Base-by-base conservation (phyloP, 371 early-diverging fungal species). In the Mucor velutinosus region DNA sequence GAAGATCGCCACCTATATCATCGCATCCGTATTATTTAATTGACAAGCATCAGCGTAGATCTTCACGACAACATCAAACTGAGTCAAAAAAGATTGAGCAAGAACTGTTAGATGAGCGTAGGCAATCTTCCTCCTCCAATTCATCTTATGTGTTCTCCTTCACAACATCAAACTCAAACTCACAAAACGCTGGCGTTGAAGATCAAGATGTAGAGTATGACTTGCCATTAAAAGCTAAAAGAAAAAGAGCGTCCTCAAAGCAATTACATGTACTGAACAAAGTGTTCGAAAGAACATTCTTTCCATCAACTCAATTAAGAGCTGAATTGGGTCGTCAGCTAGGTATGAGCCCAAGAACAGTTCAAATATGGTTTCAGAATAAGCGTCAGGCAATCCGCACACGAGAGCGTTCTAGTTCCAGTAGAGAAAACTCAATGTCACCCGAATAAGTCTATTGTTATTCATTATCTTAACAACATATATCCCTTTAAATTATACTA, bases 331-430 rank as follows among this genome's bases (percentile, higher is more conserved):
- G 93, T 32, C 84, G 86, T 62, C 88, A 94, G 67, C 85, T 95
- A 43, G 89, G 91, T 43, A 97, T 97, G 97, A 94, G 79, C 59
- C 73, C 74, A 76, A 23, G 85, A 78, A 88, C 91, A 8, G 93
- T 97, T 6, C 95, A 97, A 75, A 93, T 96, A 55, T 96, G 96
- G 97, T 97, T 97, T 79, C 97, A 97, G 75, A 97, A 97, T 83
- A 88, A 91, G 70, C 87, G 97, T 23, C 90, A 89, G 69, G 77
- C 79, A 43, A 72, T 78, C 45, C 72, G 89, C 65, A 72, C 88
- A 74, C 70, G 73, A 78, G 75, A 81, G 76, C 73, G 76, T 21
- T 27, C 27, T 53, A n/a, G 33, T 15, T 12, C 27, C n/a, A 21
- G 37, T 21, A 39, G 45, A 56, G 47, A 41, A 60, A 43, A 29